Evolutionary conservation across 2,329 filamentous ascomycete species (phyloP).

Genomic region (Plectosphaerella cucumerina): DNA sequence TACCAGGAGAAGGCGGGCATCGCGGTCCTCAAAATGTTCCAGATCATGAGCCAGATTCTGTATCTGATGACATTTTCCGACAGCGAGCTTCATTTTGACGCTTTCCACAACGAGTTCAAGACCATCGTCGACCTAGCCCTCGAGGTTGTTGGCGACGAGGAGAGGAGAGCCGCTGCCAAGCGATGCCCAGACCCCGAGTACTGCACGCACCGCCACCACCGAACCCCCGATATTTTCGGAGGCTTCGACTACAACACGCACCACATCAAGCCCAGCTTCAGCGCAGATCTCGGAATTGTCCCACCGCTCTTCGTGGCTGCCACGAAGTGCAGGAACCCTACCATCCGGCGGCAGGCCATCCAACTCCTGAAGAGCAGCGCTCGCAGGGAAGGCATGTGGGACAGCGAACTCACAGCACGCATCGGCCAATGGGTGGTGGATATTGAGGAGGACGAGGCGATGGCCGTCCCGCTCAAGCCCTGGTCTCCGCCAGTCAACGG

Average conservation of each 20-base stretch:
- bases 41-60: slow-evolving; percentile 53
- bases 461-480: slow-evolving; percentile 18
- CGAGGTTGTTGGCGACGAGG: slow-evolving; percentile 57
- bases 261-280: slow-evolving; percentile 59
- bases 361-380: slow-evolving; percentile 55
- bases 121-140: slow-evolving; percentile 52
- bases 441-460: slow-evolving; percentile 46
- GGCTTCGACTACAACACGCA: slow-evolving; percentile 38
- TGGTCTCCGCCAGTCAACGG: slow-evolving; percentile 13
- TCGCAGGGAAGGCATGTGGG: slow-evolving; percentile 66
- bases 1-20: slow-evolving; percentile 57
- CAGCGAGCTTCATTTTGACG: slow-evolving; percentile 55
- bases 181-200: slow-evolving; percentile 38
- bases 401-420: slow-evolving; percentile 53
- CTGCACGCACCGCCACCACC: slow-evolving; percentile 36
- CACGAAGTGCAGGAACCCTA: slow-evolving; percentile 58
- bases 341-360: slow-evolving; percentile 56
- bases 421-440: slow-evolving; percentile 53
- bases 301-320: slow-evolving; percentile 63
- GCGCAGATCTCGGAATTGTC: slow-evolving; percentile 60
- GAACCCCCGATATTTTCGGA: slow-evolving; percentile 30
- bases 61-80: slow-evolving; percentile 58
- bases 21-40: slow-evolving; percentile 58
- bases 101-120: slow-evolving; percentile 46
- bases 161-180: slow-evolving; percentile 42